Percentiles rank a stretch among this genome's conserved stretches.
phyloP scores from a whole-genome alignment of 495 filamentous ascomycete genomes.

The Tuber melanosporum region DNA sequence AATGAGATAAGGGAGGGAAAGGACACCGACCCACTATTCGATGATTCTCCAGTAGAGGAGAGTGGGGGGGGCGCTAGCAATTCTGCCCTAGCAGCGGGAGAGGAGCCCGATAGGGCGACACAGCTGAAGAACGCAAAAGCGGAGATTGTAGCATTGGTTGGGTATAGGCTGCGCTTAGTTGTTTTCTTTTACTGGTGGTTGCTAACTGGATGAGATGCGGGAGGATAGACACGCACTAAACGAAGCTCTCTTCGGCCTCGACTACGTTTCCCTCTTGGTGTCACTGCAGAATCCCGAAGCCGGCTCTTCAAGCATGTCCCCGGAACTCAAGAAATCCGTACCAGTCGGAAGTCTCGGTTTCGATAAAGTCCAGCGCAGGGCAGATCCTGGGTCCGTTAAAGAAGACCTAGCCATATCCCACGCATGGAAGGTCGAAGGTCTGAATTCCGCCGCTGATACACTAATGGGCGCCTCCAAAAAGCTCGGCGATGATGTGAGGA shows the following conservation, averaged over 20 bases:
- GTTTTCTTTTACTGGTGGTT: not conserved
- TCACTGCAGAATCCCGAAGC: slow-evolving; percentile 66
- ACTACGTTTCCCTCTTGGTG: slow-evolving; percentile 77
- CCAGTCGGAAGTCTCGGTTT: slow-evolving; percentile 70
- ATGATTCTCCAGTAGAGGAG: slow-evolving; percentile 34
- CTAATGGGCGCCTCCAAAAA: slow-evolving; percentile 65
- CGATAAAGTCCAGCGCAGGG: slow-evolving; percentile 56
- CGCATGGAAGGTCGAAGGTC: slow-evolving; percentile 72
- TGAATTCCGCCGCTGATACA: slow-evolving; percentile 66
- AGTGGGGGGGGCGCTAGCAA: slow-evolving; percentile 29
- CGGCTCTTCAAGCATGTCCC: slow-evolving; percentile 62
- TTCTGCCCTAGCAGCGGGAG: slow-evolving; percentile 29
- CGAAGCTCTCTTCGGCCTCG: slow-evolving; percentile 61
- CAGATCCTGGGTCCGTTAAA: slow-evolving; percentile 50
- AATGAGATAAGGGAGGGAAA: slow-evolving; percentile 36
- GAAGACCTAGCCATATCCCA: slow-evolving; percentile 52
- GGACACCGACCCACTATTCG: slow-evolving; percentile 30
- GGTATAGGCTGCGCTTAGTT: slow-evolving; percentile 5
- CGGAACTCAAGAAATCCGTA: slow-evolving; percentile 58
- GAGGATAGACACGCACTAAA: slow-evolving; percentile 55
- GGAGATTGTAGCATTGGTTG: slow-evolving; percentile 29
- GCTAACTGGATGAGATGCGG: slow-evolving; percentile 11
- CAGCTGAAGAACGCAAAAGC: slow-evolving; percentile 31
- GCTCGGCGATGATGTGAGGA: slow-evolving; percentile 65
- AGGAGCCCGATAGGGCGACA: slow-evolving; percentile 24